Base-by-base conservation (phyloP, 2,329 filamentous ascomycete species). In the Ophiostoma ulmi region DNA sequence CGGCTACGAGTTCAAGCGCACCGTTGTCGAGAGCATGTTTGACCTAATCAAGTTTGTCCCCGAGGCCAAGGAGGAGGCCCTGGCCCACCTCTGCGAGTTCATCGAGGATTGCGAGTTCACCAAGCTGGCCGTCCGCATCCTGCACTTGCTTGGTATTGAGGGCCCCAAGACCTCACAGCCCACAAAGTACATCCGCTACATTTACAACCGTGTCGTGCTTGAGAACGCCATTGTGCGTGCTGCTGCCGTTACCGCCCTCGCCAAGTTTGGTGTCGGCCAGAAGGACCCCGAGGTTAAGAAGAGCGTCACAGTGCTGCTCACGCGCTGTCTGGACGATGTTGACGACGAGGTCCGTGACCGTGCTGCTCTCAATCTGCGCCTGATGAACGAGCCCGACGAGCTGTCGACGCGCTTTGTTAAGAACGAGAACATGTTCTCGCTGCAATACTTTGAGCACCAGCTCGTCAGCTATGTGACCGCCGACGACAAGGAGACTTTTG, bases 61-160 rank as follows among this genome's bases (percentile, higher is more conserved):
- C 0, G 95, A 97, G 72, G 89, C 88, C 41, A 90, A 90, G 80
- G 88, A 90, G 77, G 88, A 90, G 75, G 94, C 95, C 22, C 88
- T 99, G 67, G 92, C 94, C 17, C 95, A 98, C 78, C 88, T 99
- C 31, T 98, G 95, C 83, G 95, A 99, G 79, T 99, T 99, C 79
- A 99, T 99, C 74, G 95, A 99, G 81, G 95, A 99, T 79, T 99
- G 95, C 83, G 95, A 99, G 79, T 99, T 98, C 80, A 97, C 95
- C 38, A 99, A 99, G 83, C 86, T 99, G 73, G 94, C 95, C 39
- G 94, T 99, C 67, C 90, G 95, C 72, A 96, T 99, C 76, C 83
- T 99, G 70, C 94, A 99, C 80, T 87, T 99, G 26, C 90, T 99
- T 63, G 95, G 95, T 76, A 86, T 94, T 38, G 95, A 99, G 82